Evolutionary conservation across 1,284 basidiomycete genomes (phyloP), one percentile per base, ranked within the genome.

Genomic region (Leccinum pachyderme): DNA sequence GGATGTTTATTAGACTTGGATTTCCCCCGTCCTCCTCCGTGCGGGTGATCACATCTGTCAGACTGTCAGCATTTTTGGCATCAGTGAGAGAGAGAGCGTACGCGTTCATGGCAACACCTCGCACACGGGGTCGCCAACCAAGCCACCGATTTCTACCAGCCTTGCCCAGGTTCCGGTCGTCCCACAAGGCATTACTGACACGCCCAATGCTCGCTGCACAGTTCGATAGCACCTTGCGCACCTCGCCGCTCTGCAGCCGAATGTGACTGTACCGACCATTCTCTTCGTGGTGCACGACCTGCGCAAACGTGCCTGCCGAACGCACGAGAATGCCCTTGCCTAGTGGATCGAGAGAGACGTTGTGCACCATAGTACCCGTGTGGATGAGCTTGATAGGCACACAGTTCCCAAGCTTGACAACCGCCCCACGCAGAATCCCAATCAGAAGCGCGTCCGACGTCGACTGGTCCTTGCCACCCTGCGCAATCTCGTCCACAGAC

Each of bases 91-190:
- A 4, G 22, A 13, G 2, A 41, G 82, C 87, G 49, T 73, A 94
- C 82, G 93, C 89, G 75, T 99, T 99, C 96, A 98, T 98, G 27
- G 96, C 96, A 59, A 98, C 87, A 88, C 96, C 96, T 71, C 96
- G 87, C 32, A 98, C 94, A 60, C 84, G 84, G 3, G 96, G 96
- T 64, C 90, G 76, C 63, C 85, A 76, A 37, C 96, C 96, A 28
- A 98, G 75, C 93, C 95, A 97, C 49, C 97, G 81, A 49, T 79
- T 80, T 59, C 96, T 76, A 44, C 96, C 96, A 15, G 97, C 96
- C 75, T 99, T 99, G 43, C 95, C 96, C 45, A 98, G 75, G 48
- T 79, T 84, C 24, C 86, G 78, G 63, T 89, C 86, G 73, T 94
- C 91, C 86, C 94, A 95, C 61, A 97, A 79, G 54, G 88, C 82